Percentiles rank a stretch among this genome's conserved stretches.
Evolutionary conservation across 2,329 filamentous ascomycete species (phyloP).

Genomic region (Scedosporium boydii): DNA sequence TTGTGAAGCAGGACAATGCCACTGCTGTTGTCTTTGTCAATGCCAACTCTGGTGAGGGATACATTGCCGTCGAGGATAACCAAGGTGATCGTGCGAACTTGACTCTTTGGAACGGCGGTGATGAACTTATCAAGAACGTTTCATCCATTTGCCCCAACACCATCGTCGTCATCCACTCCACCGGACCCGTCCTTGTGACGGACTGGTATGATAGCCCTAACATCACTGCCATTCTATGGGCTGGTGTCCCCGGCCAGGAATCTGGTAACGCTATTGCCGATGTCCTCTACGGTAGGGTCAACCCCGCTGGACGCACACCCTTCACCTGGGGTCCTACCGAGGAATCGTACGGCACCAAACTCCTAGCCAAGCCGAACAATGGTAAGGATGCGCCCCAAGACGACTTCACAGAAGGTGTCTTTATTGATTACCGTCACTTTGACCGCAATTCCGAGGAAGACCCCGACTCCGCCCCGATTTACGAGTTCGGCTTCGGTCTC

Average conservation of each 20-base stretch:
- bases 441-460: conserved; percentile 43
- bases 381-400: conserved; percentile 57
- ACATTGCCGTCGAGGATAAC: conserved; percentile 73
- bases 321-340: conserved; percentile 69
- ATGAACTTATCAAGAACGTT: conserved; percentile 72
- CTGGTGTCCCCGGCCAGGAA: conserved; percentile 74
- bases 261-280: conserved; percentile 71
- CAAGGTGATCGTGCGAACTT: conserved; percentile 86
- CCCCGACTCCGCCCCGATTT: conserved; percentile 51
- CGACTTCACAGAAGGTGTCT: conserved; percentile 67
- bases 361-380: conserved; percentile 63
- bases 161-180: conserved; percentile 82
- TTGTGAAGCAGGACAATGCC: conserved; percentile 54
- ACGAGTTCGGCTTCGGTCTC: conserved; percentile 73
- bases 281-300: conserved; percentile 73
- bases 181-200: conserved; percentile 67
- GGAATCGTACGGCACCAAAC: conserved; percentile 57
- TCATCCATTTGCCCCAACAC: conserved; percentile 75
- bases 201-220: conserved; percentile 69
- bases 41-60: conserved; percentile 78
- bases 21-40: conserved; percentile 85
- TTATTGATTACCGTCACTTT: conserved; percentile 64
- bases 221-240: conserved; percentile 75
- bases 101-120: conserved; percentile 77
- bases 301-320: conserved; percentile 66